Conservation (phyloP, 768 basidiomycete genomes). For the Mycena pura region DNA sequence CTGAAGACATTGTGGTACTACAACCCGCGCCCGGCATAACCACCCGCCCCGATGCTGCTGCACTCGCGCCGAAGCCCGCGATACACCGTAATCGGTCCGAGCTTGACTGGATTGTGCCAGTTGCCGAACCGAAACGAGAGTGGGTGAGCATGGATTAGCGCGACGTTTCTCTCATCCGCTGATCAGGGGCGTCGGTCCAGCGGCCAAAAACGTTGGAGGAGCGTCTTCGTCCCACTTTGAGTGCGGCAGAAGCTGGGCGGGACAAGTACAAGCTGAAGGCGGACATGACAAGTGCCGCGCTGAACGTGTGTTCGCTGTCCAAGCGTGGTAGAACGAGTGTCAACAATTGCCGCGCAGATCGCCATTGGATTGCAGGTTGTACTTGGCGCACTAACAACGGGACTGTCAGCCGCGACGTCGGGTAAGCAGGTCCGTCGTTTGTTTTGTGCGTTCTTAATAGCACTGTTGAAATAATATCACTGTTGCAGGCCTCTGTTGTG, state of each 20-base stretch:
- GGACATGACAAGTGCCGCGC: slow-evolving; percentile 22
- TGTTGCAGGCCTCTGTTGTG: slow-evolving; percentile 7
- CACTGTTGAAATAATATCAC: not conserved
- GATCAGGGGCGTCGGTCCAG: slow-evolving; percentile 14
- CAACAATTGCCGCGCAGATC: slow-evolving; percentile 46
- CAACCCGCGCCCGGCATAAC: not conserved
- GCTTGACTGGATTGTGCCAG: slow-evolving; percentile 49
- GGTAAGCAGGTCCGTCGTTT: slow-evolving; percentile 46
- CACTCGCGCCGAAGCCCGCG: not conserved
- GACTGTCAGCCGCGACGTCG: slow-evolving; percentile 55
- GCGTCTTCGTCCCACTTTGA: slow-evolving; percentile 61
- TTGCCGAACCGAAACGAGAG: slow-evolving; percentile 35
- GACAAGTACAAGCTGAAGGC: slow-evolving; percentile 55
- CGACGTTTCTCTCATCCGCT: no score
- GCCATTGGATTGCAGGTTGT: slow-evolving; percentile 71
- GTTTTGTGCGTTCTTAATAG: not conserved
- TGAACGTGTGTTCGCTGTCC: slow-evolving; percentile 5
- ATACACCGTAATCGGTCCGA: slow-evolving; percentile 31
- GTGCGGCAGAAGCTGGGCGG: slow-evolving; percentile 52
- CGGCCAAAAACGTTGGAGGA: slow-evolving; percentile 52
- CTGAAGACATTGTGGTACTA: not conserved
- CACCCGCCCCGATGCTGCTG: not conserved
- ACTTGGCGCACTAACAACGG: slow-evolving; percentile 72
- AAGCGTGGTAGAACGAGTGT: slow-evolving; percentile 42
- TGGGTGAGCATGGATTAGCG: not conserved